phyloP scores from a whole-genome alignment of 768 basidiomycete species.

The Boletus fagicola region DNA sequence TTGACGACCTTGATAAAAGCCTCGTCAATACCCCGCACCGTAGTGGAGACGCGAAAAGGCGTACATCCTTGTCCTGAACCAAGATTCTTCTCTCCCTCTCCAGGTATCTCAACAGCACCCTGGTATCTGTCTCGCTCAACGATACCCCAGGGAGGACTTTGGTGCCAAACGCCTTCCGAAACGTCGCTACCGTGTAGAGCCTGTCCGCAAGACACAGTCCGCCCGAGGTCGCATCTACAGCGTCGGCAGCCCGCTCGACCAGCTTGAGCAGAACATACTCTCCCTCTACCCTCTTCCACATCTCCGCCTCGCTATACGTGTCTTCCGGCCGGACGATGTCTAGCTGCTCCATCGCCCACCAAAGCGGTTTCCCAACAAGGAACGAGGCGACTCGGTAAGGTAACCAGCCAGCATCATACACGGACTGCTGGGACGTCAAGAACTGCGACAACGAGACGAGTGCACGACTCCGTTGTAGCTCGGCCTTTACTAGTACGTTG shows the following conservation, averaged over 20 bases:
- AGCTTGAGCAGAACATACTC: conserved; percentile 69
- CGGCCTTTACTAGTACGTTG: conserved; percentile 61
- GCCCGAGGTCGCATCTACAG: conserved; percentile 43
- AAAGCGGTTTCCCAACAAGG: conserved; percentile 74
- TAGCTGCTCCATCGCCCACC: conserved; percentile 85
- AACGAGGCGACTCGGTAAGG: conserved; percentile 68
- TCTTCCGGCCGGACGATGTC: conserved; percentile 67
- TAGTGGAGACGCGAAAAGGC: conserved; percentile 18
- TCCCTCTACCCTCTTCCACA: conserved; percentile 62
- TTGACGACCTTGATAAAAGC: conserved; percentile 66
- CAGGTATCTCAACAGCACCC: conserved; percentile 72
- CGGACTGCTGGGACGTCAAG: conserved; percentile 51
- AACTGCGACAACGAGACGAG: conserved; percentile 57
- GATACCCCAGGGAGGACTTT: conserved; percentile 40
- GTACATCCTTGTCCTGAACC: conserved; percentile 65
- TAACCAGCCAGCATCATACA: conserved; percentile 69
- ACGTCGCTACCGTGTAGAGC: conserved; percentile 60
- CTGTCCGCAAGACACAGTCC: conserved; percentile 51
- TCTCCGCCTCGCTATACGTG: conserved; percentile 40
- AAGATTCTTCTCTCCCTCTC: conserved; percentile 70
- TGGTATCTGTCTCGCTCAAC: conserved; percentile 62
- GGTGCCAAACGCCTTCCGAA: conserved; percentile 55
- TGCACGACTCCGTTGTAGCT: conserved; percentile 48
- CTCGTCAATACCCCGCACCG: background rate
- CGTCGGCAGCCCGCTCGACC: conserved; percentile 65